Percentiles rank a stretch among this genome's conserved stretches.
Conservation (phyloP, 1,284 basidiomycete genomes). For the Boletus subluridellus region DNA sequence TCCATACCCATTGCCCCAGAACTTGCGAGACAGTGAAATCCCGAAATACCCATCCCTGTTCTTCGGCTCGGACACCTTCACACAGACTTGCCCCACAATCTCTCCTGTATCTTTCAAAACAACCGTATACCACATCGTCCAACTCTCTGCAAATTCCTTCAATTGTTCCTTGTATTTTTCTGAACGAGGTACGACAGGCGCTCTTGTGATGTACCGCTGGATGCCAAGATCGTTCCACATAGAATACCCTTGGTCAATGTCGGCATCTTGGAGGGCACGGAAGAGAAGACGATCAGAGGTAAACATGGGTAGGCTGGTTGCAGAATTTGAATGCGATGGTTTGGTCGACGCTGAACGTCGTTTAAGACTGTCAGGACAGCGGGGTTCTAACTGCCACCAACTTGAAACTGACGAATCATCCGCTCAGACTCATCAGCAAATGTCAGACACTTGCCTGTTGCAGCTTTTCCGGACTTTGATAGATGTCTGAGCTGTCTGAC, state of each 20-base stretch:
- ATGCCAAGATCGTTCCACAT: conserved; percentile 35
- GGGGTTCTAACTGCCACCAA: too few species aligned
- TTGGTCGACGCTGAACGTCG: neutral
- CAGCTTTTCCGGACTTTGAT: too few species aligned
- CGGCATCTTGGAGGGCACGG: conserved; percentile 8
- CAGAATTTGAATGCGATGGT: neutral
- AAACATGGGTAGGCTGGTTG: conserved; percentile 12
- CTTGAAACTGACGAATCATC: too few species aligned
- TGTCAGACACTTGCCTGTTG: too few species aligned
- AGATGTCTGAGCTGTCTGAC: too few species aligned
- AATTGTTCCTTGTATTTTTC: conserved; percentile 21
- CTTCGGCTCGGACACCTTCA: conserved; percentile 28
- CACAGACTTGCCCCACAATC: conserved; percentile 34
- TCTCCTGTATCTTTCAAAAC: conserved; percentile 20
- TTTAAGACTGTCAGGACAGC: too few species aligned
- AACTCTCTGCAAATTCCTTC: neutral
- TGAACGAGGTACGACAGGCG: conserved; percentile 28
- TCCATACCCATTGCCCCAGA: conserved; percentile 28
- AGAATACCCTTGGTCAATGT: conserved; percentile 19
- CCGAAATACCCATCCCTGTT: conserved; percentile 25
- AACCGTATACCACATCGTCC: conserved; percentile 31
- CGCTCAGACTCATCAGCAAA: too few species aligned
- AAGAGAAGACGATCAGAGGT: conserved; percentile 18
- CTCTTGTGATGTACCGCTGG: conserved; percentile 27
- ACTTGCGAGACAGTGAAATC: conserved; percentile 20